phyloP scores from a whole-genome alignment of 768 basidiomycete genomes.

The Leccinum variicolor region DNA sequence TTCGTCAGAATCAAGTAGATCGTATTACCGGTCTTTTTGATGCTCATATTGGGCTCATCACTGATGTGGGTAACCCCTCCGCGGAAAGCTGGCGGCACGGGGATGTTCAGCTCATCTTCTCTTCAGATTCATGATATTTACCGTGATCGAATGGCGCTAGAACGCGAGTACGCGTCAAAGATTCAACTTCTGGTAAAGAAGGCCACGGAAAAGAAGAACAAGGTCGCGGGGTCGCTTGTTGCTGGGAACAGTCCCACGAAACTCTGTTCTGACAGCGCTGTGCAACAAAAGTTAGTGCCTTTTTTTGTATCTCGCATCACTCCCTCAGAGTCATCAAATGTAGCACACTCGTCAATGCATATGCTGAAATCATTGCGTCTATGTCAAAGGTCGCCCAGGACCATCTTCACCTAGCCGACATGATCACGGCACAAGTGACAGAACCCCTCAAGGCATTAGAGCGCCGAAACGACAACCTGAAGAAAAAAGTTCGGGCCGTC shows the following conservation, averaged over 20 bases:
- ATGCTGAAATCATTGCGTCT: conserved; percentile 61
- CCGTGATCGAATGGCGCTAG: conserved; percentile 59
- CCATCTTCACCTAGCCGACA: conserved; percentile 65
- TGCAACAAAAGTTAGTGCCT: conserved; percentile 52
- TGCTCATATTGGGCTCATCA: conserved; percentile 59
- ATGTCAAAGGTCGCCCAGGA: conserved; percentile 61
- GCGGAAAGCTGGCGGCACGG: background rate
- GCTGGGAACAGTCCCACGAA: conserved; percentile 70
- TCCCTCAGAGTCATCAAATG: conserved; percentile 15
- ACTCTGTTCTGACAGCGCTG: conserved; percentile 47
- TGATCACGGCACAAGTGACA: conserved; percentile 53
- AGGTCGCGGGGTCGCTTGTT: conserved; percentile 49
- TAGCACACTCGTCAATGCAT: conserved; percentile 75
- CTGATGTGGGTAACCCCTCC: conserved; percentile 48
- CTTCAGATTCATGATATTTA: conserved; percentile 71
- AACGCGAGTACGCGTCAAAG: conserved; percentile 77
- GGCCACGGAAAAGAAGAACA: conserved; percentile 67
- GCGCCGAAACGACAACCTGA: conserved; percentile 59
- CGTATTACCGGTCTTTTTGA: conserved; percentile 55
- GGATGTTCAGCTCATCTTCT: conserved; percentile 1
- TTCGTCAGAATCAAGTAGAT: conserved; percentile 67
- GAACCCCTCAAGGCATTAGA: conserved; percentile 62
- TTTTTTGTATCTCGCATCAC: background rate
- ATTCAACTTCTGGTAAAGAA: conserved; percentile 64
- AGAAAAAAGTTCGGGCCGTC: conserved; percentile 53